phyloP scores from a whole-genome alignment of 75 land plant genomes.

The Picea glauca region DNA sequence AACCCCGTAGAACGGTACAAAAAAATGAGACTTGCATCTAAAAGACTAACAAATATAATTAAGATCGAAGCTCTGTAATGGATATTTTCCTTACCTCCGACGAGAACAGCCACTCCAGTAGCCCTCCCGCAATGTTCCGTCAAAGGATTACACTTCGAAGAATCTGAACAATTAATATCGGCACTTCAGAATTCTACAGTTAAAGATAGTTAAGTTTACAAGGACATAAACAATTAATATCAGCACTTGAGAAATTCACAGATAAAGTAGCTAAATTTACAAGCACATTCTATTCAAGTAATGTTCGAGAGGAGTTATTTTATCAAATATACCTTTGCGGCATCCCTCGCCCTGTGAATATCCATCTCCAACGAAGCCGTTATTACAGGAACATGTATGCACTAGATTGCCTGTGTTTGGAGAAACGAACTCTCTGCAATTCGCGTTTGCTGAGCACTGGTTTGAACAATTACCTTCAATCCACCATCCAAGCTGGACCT shows the following conservation, averaged over 20 bases:
- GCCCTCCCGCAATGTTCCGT: slow-evolving; percentile 25
- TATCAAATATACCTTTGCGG: slow-evolving; percentile 26
- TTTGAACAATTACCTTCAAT: slow-evolving; percentile 14
- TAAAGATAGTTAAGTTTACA: too few species aligned
- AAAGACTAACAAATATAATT: neutral
- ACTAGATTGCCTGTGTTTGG: neutral
- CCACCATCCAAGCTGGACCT: slow-evolving; percentile 52
- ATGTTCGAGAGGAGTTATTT: too few species aligned
- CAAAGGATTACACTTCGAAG: slow-evolving; percentile 27
- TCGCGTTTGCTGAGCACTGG: slow-evolving; percentile 20
- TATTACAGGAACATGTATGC: slow-evolving; percentile 30
- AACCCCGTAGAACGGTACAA: too few species aligned
- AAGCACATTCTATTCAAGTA: too few species aligned
- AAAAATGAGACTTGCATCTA: neutral
- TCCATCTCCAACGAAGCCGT: slow-evolving; percentile 49
- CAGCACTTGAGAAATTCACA: too few species aligned
- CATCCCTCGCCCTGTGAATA: slow-evolving; percentile 31
- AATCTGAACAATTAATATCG: neutral
- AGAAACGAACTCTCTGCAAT: neutral
- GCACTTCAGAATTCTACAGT: too few species aligned
- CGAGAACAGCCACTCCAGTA: slow-evolving; percentile 22
- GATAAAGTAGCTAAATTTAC: too few species aligned
- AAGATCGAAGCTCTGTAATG: neutral
- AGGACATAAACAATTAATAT: too few species aligned
- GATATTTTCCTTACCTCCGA: slow-evolving; percentile 26